A percentile compares a stretch with the other conserved stretches of the same genome.
phyloP scores from a whole-genome alignment of 2,329 filamentous ascomycete genomes.

The Hypoxylon rubiginosum region DNA sequence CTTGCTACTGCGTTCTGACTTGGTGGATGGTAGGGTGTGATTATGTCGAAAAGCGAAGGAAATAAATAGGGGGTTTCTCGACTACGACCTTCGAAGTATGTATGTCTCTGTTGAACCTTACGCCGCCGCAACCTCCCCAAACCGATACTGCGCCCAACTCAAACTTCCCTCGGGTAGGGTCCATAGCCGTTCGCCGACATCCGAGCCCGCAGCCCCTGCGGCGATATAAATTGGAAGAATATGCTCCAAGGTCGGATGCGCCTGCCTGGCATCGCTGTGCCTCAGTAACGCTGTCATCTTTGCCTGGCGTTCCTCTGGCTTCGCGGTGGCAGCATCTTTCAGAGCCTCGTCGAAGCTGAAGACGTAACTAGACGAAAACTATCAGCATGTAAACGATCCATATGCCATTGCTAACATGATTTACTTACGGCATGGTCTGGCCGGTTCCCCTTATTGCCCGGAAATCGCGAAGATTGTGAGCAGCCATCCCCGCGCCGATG shows the following conservation, averaged over 20 bases:
- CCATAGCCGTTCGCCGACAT: conserved; percentile 37
- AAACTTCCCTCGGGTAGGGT: conserved; percentile 39
- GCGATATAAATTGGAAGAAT: conserved; percentile 71
- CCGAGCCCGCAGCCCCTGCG: conserved; percentile 65
- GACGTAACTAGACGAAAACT: conserved; percentile 22
- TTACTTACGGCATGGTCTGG: conserved; percentile 31
- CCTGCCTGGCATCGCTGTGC: conserved; percentile 67
- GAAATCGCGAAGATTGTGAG: conserved; percentile 60
- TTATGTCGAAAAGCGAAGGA: neutral
- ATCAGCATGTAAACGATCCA: neutral
- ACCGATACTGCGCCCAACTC: conserved; percentile 36
- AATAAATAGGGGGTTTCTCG: too few relatives aligned
- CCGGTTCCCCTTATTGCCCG: conserved; percentile 30
- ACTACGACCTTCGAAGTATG: too few relatives aligned
- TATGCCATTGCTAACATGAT: neutral
- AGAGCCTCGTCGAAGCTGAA: conserved; percentile 68
- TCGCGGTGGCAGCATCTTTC: conserved; percentile 62
- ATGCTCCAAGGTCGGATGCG: conserved; percentile 75
- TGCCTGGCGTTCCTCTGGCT: conserved; percentile 57
- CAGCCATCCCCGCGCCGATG: conserved; percentile 71
- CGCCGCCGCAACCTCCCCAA: conserved; percentile 15
- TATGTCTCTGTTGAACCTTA: neutral
- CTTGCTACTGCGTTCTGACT: too few relatives aligned
- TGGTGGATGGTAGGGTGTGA: too few relatives aligned
- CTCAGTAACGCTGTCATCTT: conserved; percentile 61